These are phyloP conservation scores for Gonium pectorale DNA, from an alignment of 139 green algal genomes.

Conservation along the genomic window DNA sequence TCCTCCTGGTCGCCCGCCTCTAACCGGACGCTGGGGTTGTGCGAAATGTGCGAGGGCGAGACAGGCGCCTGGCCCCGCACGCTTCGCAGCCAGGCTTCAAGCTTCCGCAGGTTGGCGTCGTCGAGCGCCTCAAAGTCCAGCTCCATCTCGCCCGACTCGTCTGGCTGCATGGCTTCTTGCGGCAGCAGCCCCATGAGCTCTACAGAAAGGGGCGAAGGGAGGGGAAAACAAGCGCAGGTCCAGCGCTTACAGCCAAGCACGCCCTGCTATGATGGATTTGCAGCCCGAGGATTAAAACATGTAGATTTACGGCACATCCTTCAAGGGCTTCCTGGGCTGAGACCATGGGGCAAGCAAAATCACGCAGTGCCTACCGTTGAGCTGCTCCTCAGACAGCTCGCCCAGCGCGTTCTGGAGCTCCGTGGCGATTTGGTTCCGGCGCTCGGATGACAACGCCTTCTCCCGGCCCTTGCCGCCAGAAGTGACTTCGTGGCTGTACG, in stretches of 20 bases:
- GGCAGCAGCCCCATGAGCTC: conserved; percentile 46
- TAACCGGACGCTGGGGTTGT: conserved; percentile 44
- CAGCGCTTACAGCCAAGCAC: too few relatives aligned
- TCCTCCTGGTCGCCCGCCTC: conserved; percentile 31
- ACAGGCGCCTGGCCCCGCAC: conserved; percentile 15
- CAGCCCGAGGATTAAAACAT: too few relatives aligned
- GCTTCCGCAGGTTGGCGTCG: conserved; percentile 40
- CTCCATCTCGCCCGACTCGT: conserved; percentile 45
- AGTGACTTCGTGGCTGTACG: conserved; percentile 45
- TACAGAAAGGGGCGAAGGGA: not conserved
- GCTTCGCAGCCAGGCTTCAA: conserved; percentile 38
- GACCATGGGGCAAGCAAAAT: too few relatives aligned
- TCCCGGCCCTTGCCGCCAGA: conserved; percentile 34
- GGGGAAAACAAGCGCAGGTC: too few relatives aligned
- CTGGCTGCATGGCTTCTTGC: conserved; percentile 30
- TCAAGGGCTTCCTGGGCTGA: too few relatives aligned
- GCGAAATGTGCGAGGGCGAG: conserved; percentile 42
- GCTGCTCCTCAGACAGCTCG: conserved; percentile 36
- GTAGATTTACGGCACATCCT: too few relatives aligned
- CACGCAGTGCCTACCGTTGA: conserved; percentile 41
- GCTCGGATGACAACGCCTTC: conserved; percentile 22
- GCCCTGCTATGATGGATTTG: too few relatives aligned
- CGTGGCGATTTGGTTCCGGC: conserved; percentile 36
- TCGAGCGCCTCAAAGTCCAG: conserved; percentile 46
- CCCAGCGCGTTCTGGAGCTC: conserved; percentile 39